Percentiles rank a stretch among this genome's conserved stretches.
phyloP scores from a whole-genome alignment of 129 eudicot genomes.

The Flaveria robusta region DNA sequence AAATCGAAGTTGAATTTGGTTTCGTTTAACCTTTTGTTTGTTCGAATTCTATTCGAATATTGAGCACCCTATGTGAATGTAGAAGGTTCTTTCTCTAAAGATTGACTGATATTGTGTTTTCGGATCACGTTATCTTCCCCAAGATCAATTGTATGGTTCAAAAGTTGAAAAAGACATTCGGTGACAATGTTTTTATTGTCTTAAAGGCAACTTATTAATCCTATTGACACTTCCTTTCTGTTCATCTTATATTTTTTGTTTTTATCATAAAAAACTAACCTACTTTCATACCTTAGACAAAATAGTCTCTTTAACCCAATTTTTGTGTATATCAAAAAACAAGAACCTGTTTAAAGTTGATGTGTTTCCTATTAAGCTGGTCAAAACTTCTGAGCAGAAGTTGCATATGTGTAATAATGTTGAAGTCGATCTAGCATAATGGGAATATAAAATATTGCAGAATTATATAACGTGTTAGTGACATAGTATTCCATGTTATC shows the following conservation, averaged over 20 bases:
- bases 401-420: background rate
- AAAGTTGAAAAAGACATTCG: too few species aligned
- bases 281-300: background rate
- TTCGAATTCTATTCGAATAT: background rate
- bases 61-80: background rate
- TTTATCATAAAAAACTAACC: background rate
- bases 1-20: background rate
- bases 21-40: background rate
- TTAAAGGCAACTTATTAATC: too few species aligned
- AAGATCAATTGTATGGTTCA: too few species aligned
- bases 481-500: background rate
- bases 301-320: background rate
- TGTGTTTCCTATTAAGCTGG: background rate
- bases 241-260: too few species aligned
- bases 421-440: background rate
- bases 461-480: background rate
- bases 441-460: background rate
- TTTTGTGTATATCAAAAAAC: background rate
- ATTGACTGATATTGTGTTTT: too few species aligned
- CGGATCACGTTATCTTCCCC: too few species aligned
- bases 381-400: background rate
- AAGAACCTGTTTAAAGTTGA: background rate
- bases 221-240: background rate
- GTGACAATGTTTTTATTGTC: too few species aligned
- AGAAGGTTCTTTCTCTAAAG: background rate